These are phyloP conservation scores for Aspergillus wentii DNA, from an alignment of 495 filamentous ascomycete genomes.

Conservation along the genomic window DNA sequence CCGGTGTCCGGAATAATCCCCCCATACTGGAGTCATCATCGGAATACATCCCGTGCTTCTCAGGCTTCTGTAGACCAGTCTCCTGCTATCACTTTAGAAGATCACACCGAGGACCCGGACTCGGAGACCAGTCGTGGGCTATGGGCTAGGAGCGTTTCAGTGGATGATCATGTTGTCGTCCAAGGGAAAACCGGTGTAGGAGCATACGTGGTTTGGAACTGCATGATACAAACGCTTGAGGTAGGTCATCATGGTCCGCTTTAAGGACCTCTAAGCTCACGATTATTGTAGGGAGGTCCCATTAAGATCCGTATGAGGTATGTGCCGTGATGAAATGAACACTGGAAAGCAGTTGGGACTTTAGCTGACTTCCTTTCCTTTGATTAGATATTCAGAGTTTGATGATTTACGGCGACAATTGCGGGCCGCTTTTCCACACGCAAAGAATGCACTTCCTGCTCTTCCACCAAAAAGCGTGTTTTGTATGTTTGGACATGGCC, in stretches of 20 bases:
- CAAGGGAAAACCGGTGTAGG: slow-evolving; percentile 59
- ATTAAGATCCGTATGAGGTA: slow-evolving; percentile 59
- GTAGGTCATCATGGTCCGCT: slow-evolving; percentile 38
- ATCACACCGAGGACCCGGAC: slow-evolving; percentile 60
- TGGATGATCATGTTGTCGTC: slow-evolving; percentile 65
- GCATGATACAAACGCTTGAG: slow-evolving; percentile 63
- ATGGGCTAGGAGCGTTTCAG: slow-evolving; percentile 62
- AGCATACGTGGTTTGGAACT: slow-evolving; percentile 73
- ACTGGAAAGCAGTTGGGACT: not conserved
- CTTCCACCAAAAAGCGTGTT: slow-evolving; percentile 68
- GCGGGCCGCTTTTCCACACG: slow-evolving; percentile 59
- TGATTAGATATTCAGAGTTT: slow-evolving; percentile 66
- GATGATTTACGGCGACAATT: slow-evolving; percentile 56
- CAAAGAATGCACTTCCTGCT: slow-evolving; percentile 56
- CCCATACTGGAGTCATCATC: slow-evolving; percentile 48
- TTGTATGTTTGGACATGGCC: slow-evolving; percentile 42
- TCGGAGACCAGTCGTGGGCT: slow-evolving; percentile 56
- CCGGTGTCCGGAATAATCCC: slow-evolving; percentile 40
- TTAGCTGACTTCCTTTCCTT: not conserved
- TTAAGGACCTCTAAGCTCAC: too few relatives aligned
- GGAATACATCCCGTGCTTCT: slow-evolving; percentile 37
- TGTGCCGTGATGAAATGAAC: too few relatives aligned
- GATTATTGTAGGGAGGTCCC: slow-evolving; percentile 45
- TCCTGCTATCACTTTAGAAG: slow-evolving; percentile 59
- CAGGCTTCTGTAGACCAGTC: slow-evolving; percentile 35